A percentile compares a stretch with the other conserved stretches of the same genome.
Conservation (phyloP, 371 early-diverging fungal species). For the Ordospora pajunii region DNA sequence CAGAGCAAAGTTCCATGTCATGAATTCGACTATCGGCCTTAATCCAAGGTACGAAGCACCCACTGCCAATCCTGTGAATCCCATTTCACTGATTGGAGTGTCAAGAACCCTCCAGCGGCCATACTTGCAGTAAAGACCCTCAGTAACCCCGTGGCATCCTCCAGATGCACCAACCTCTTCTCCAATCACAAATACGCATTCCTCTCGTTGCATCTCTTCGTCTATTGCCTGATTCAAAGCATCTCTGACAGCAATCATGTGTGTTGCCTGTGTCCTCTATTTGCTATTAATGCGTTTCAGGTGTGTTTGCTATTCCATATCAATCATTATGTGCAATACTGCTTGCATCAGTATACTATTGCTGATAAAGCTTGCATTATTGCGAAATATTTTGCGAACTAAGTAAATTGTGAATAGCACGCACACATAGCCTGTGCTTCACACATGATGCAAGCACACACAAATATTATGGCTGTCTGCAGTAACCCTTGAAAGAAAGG, state of each 20-base stretch:
- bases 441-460: too few species aligned
- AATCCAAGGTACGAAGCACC: constrained; percentile 87
- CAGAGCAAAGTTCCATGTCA: constrained; percentile 99
- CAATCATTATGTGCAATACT: neutral
- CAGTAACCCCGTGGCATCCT: constrained; percentile 95
- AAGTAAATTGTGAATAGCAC: too few species aligned
- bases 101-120: constrained; percentile 89
- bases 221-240: constrained; percentile 91
- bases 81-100: constrained; percentile 97
- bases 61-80: constrained; percentile 92
- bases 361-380: neutral
- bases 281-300: neutral
- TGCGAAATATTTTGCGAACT: neutral
- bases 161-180: constrained; percentile 95
- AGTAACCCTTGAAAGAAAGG: neutral
- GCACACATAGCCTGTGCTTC: too few species aligned
- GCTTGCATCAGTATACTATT: neutral
- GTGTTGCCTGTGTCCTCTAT: neutral
- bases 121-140: constrained; percentile 88
- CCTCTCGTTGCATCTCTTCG: constrained; percentile 85
- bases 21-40: constrained; percentile 95
- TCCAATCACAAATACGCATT: constrained; percentile 81
- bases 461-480: neutral
- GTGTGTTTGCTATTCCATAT: neutral
- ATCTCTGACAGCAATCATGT: constrained; percentile 77